Percentiles rank a stretch among this genome's conserved stretches.
Evolutionary conservation across 2,329 filamentous ascomycete genomes (phyloP).

Genomic region (Fusarium veterinarium): DNA sequence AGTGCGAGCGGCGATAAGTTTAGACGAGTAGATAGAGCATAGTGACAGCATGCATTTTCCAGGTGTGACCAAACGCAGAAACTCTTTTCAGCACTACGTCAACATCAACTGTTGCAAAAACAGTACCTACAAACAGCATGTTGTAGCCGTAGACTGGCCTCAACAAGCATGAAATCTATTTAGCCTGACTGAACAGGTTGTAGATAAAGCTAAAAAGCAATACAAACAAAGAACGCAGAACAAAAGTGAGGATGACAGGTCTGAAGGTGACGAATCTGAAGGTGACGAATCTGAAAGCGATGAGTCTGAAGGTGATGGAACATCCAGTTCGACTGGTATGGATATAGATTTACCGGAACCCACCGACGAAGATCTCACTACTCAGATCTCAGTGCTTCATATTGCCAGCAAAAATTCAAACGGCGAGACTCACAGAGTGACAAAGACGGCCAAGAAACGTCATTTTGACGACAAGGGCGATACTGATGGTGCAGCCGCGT

Average conservation of each 20-base stretch:
- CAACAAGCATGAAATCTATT: neutral
- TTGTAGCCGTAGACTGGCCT: neutral
- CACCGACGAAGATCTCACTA: neutral
- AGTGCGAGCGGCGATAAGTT: too few relatives aligned
- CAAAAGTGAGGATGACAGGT: neutral
- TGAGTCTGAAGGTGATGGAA: neutral
- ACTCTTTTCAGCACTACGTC: neutral
- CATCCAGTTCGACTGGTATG: neutral
- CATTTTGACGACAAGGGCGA: neutral
- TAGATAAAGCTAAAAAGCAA: neutral
- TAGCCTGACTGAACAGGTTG: neutral
- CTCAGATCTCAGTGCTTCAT: neutral
- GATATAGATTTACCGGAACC: neutral
- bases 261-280: neutral
- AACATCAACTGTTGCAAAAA: accelerated
- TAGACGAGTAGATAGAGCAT: too few relatives aligned
- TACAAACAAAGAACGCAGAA: neutral
- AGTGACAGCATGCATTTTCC: neutral
- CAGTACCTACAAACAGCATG: too few relatives aligned
- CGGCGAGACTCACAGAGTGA: neutral
- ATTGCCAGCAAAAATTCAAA: too few relatives aligned
- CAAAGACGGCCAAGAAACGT: neutral
- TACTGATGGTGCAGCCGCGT: too few relatives aligned
- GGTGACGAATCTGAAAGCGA: neutral
- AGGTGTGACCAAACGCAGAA: neutral